Evolutionary conservation across 768 basidiomycete genomes (phyloP).

Genomic region (Suillus cothurnatus): DNA sequence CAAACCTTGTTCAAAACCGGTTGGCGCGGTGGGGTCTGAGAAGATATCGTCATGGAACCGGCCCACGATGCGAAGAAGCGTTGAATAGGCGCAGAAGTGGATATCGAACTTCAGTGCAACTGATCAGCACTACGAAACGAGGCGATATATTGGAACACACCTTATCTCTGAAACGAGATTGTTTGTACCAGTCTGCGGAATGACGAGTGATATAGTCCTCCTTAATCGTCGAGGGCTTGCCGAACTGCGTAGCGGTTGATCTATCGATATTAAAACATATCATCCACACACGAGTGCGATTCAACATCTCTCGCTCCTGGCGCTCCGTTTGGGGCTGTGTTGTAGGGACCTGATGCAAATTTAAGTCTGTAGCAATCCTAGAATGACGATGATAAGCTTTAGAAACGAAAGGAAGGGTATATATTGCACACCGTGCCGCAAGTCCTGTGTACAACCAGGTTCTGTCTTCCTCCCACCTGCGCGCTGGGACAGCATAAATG

Average conservation of each 20-base stretch:
- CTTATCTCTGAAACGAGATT: constrained; percentile 59
- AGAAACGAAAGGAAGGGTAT: not conserved
- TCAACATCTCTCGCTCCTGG: constrained; percentile 81
- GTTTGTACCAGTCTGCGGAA: constrained; percentile 75
- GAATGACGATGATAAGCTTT: not conserved
- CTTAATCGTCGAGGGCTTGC: constrained; percentile 86
- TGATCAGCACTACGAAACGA: not conserved
- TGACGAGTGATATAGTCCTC: constrained; percentile 80
- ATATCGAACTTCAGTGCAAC: constrained; percentile 60
- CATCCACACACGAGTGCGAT: constrained; percentile 88
- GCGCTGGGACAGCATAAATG: constrained; percentile 76
- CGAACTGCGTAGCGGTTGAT: constrained; percentile 86
- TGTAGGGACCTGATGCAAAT: constrained; percentile 69
- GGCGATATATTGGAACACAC: constrained; percentile 34
- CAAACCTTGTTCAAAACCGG: constrained; percentile 70
- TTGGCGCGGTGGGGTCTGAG: constrained; percentile 66
- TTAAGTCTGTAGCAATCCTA: constrained; percentile 87
- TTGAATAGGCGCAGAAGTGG: constrained; percentile 74
- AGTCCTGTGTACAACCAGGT: constrained; percentile 90
- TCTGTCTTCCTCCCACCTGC: constrained; percentile 87
- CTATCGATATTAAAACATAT: constrained; percentile 89
- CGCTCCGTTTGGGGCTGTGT: constrained; percentile 69
- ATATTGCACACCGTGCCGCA: constrained; percentile 62
- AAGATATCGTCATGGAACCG: constrained; percentile 79
- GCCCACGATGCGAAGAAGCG: constrained; percentile 67